Conservation (phyloP, 2,329 filamentous ascomycete species). For the Beauveria sp. region DNA sequence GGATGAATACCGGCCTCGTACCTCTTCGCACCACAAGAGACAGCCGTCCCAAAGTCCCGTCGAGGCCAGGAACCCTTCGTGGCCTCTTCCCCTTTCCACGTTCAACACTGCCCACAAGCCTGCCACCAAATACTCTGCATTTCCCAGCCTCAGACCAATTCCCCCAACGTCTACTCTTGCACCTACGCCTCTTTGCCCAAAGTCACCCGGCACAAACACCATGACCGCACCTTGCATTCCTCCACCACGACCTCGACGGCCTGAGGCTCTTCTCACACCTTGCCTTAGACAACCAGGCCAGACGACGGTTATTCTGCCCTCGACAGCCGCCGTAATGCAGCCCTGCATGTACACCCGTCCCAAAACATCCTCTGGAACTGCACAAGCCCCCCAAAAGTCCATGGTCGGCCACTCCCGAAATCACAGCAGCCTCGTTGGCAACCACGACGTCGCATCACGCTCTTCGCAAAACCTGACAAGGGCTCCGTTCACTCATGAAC, state of each 20-base stretch:
- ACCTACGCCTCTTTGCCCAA: neutral
- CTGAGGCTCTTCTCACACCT: constrained; percentile 18
- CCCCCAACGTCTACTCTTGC: neutral
- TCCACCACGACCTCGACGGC: constrained; percentile 23
- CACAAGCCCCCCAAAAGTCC: constrained; percentile 4
- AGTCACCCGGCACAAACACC: neutral
- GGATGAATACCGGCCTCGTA: constrained; percentile 24
- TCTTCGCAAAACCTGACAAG: constrained; percentile 18
- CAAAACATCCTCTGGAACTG: constrained; percentile 5
- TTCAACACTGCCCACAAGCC: constrained; percentile 17
- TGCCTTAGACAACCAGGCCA: constrained; percentile 14
- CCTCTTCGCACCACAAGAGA: constrained; percentile 20
- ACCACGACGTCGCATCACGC: constrained; percentile 19
- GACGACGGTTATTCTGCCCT: neutral
- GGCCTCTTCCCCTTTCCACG: constrained; percentile 19
- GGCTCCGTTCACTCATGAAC: constrained; percentile 3
- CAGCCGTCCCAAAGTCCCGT: constrained; percentile 17
- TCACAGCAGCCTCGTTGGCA: constrained; percentile 7
- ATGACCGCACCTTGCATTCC: neutral
- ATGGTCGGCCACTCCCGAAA: constrained; percentile 13
- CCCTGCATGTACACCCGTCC: neutral
- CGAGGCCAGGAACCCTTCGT: constrained; percentile 19
- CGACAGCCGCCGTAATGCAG: neutral
- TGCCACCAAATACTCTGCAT: constrained; percentile 32
- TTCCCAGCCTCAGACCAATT: constrained; percentile 23